Percentiles rank a stretch among this genome's conserved stretches.
Conservation (phyloP, 495 filamentous ascomycete species). For the Trichocladium uniseriatum region DNA sequence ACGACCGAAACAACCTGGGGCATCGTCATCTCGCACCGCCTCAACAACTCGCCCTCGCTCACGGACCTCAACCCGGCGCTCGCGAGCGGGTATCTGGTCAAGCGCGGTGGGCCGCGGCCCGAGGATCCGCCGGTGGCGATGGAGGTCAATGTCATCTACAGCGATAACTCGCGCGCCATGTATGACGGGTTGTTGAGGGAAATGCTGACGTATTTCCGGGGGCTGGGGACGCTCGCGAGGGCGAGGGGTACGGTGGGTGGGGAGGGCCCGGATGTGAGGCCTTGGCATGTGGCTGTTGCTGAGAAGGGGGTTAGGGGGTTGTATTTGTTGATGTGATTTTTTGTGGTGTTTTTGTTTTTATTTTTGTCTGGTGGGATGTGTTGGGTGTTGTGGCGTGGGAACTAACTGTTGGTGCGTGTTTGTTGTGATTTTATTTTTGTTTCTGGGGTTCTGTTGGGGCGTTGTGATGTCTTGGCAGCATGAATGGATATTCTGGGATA, state of each 20-base stretch:
- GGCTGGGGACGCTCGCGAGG: slow-evolving; percentile 63
- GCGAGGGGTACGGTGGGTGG: slow-evolving; percentile 55
- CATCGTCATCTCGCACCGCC: slow-evolving; percentile 60
- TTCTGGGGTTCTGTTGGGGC: neutral
- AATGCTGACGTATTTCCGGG: slow-evolving; percentile 63
- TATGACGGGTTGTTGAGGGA: slow-evolving; percentile 60
- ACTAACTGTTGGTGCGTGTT: neutral
- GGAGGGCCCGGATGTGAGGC: slow-evolving; percentile 51
- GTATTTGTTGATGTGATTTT: slow-evolving; percentile 44
- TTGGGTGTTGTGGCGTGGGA: neutral
- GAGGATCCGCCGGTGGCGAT: slow-evolving; percentile 55
- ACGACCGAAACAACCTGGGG: slow-evolving; percentile 74
- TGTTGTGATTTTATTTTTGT: neutral
- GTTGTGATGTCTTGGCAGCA: too few relatives aligned
- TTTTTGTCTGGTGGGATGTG: neutral
- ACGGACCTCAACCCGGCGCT: slow-evolving; percentile 56
- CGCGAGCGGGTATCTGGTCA: slow-evolving; percentile 66
- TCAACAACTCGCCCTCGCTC: slow-evolving; percentile 55
- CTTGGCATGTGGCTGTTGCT: slow-evolving; percentile 82
- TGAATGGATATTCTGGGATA: neutral
- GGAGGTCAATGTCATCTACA: slow-evolving; percentile 58
- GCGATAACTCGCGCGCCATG: slow-evolving; percentile 37
- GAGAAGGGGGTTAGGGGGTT: slow-evolving; percentile 54
- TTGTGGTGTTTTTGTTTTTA: neutral
- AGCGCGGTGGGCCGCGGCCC: slow-evolving; percentile 53